Base-by-base conservation (phyloP, 164 flowering plant species). In the Tetracentron sinense region DNA sequence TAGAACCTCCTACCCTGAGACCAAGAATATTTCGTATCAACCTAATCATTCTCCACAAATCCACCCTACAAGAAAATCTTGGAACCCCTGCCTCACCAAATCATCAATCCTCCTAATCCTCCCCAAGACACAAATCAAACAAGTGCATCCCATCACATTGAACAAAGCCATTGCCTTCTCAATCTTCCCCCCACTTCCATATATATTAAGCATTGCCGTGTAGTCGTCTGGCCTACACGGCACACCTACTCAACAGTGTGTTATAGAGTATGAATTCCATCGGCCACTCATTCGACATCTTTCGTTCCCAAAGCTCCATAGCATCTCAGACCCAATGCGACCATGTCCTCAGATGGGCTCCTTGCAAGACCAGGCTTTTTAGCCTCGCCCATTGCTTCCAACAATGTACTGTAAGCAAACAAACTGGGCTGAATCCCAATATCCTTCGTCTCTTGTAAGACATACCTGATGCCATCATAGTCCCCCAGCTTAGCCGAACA, bases 241-340 rank as follows among this genome's bases (percentile, higher is more conserved):
- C 98, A 73, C 97, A 94, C 98, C 91, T 91, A 58, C 83, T 91
- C 75, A 91, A 67, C 86, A 94, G 73, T 26, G 98, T 83, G 52
- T 94, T 94, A 44, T 82, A 89, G 65, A 94, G 68, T 50, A 85
- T 80, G 68, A 89, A 82, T 71, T 94, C 97, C 85, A 84, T 77
- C 0, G 91, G 92, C 98, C 97, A 91, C 7, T 69, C 70, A 26
- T 85, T 91, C 12, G 77, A 64, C 67, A 67, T 85, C 87, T 89
- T 94, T 62, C 78, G 56, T 61, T 89, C 87, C 96, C 96, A 87
- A 42, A 91, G 79, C 52, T 81, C 76, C 77, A 89, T 49, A 6
- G 98, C 97, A 73, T 90, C 93, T 25, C 28, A 91, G 17, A 33
- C 97, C 97, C 0, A 79, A 61, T 0, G 61, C 88, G 22, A 89